Base-by-base conservation (phyloP, 176 grass and related monocot species). In the Juncus effusus region DNA sequence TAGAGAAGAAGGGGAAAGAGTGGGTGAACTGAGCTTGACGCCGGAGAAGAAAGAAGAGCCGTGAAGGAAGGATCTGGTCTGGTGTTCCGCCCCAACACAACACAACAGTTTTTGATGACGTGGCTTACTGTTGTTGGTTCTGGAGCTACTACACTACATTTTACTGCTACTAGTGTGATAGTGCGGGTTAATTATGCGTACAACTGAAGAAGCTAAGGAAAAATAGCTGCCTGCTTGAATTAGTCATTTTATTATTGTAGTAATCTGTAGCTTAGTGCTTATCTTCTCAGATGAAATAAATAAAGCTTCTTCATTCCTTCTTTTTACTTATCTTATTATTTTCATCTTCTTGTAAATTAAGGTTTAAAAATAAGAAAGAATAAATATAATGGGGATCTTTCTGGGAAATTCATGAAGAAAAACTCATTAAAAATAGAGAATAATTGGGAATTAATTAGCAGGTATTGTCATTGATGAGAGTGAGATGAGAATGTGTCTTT, bases 201-300 rank as follows among this genome's bases (percentile, higher is more conserved):
- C 51, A 69, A 7, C 54, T 28, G 19, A 47, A 47, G 37, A 57
- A 12, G 53, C 54, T 70, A 70, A 36, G 57, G 42, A 57, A 68
- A 38, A 72, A 10, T 72, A 35, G 54, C 38, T 72, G 68, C 54
- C 53, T 69, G 66, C 56, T 57, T 14, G 5, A 13, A 57, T 16
- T 57, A 13, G 54, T 13, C 39, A 44, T 13, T 45, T 5, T 14
- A 72, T 37, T 72, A 56, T 69, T 70, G 19, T 28, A 28, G 19
- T 47, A 1, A 47, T 6, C 4, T 47, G 44, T 47, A 47, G 44
- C 44, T 47, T 47, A 47, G 9, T 47, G 44, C 44, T 47, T 47
- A 6, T 47, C 44, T 47, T 47, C 44, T 47, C 4, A 47, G 9
- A 47, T 47, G 44, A 47, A 47, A 47, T 47, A 47, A 47, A 47